A percentile compares a stretch with the other conserved stretches of the same genome.
phyloP scores from a whole-genome alignment of 2,329 filamentous ascomycete genomes.

The Fonsecaea nubica region DNA sequence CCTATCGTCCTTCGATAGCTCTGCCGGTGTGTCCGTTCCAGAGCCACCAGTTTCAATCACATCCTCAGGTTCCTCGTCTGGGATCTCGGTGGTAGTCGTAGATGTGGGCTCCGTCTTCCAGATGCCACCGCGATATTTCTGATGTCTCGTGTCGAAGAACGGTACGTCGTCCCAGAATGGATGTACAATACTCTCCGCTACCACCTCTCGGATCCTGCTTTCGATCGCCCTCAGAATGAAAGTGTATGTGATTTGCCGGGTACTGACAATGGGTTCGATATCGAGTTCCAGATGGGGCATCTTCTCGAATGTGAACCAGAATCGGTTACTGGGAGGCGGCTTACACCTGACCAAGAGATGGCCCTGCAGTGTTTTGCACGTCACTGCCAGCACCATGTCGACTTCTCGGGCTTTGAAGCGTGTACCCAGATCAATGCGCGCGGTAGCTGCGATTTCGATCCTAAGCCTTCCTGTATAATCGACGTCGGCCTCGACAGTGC shows the following conservation, averaged over 20 bases:
- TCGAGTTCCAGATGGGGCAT: slow-evolving; percentile 91
- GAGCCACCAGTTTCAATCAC: slow-evolving; percentile 37
- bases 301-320: slow-evolving; percentile 96
- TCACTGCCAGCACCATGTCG: slow-evolving; percentile 83
- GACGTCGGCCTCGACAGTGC: slow-evolving; percentile 83
- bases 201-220: slow-evolving; percentile 89
- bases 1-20: slow-evolving; percentile 42
- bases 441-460: slow-evolving; percentile 89
- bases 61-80: slow-evolving; percentile 44
- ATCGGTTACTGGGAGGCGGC: slow-evolving; percentile 88
- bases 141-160: slow-evolving; percentile 80
- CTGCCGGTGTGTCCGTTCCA: slow-evolving; percentile 33
- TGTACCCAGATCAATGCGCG: slow-evolving; percentile 85
- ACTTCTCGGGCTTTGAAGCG: slow-evolving; percentile 91
- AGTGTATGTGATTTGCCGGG: slow-evolving; percentile 92
- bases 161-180: slow-evolving; percentile 97
- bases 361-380: slow-evolving; percentile 83
- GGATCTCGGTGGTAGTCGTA: slow-evolving; percentile 40
- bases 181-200: slow-evolving; percentile 87
- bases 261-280: slow-evolving; percentile 95
- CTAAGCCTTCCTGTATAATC: slow-evolving; percentile 88
- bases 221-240: slow-evolving; percentile 93
- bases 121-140: slow-evolving; percentile 83
- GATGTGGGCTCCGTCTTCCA: slow-evolving; percentile 60
- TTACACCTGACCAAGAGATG: slow-evolving; percentile 87